phyloP scores from a whole-genome alignment of 306 rosid species.

The Rubus idaeus region DNA sequence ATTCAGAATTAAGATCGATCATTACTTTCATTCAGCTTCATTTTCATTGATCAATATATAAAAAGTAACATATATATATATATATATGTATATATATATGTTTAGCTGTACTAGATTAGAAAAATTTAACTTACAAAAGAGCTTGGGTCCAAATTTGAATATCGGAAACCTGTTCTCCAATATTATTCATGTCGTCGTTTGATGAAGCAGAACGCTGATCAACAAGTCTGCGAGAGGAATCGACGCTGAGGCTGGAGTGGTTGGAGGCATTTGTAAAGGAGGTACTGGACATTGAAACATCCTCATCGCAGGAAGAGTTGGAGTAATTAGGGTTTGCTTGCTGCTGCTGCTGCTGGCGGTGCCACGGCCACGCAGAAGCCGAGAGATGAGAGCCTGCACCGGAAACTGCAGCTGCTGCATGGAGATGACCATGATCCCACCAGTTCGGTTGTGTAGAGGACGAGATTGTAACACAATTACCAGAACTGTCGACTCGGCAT shows the following conservation, averaged over 20 bases:
- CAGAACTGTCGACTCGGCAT: slow-evolving; percentile 49
- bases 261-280: slow-evolving; percentile 82
- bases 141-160: slow-evolving; percentile 78
- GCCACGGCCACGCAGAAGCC: slow-evolving; percentile 55
- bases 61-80: neutral
- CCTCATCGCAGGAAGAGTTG: slow-evolving; percentile 72
- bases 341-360: slow-evolving; percentile 28
- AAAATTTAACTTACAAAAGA: slow-evolving; percentile 52
- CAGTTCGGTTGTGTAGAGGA: slow-evolving; percentile 55
- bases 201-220: slow-evolving; percentile 48
- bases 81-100: slow-evolving; percentile 1
- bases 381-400: slow-evolving; percentile 25
- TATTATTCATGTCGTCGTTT: slow-evolving; percentile 38
- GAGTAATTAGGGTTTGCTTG: slow-evolving; percentile 54
- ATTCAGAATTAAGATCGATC: neutral
- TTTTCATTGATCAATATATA: neutral
- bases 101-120: neutral
- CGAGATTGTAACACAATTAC: slow-evolving; percentile 41
- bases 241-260: slow-evolving; percentile 70
- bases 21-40: neutral
- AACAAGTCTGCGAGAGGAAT: slow-evolving; percentile 52
- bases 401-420: neutral
- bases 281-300: slow-evolving; percentile 63
- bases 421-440: slow-evolving; percentile 62
- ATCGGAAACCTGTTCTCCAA: slow-evolving; percentile 58